A percentile compares a stretch with the other conserved stretches of the same genome.
Evolutionary conservation across 306 rosid genomes (phyloP).

Genomic region (Dryas alaskensis): DNA sequence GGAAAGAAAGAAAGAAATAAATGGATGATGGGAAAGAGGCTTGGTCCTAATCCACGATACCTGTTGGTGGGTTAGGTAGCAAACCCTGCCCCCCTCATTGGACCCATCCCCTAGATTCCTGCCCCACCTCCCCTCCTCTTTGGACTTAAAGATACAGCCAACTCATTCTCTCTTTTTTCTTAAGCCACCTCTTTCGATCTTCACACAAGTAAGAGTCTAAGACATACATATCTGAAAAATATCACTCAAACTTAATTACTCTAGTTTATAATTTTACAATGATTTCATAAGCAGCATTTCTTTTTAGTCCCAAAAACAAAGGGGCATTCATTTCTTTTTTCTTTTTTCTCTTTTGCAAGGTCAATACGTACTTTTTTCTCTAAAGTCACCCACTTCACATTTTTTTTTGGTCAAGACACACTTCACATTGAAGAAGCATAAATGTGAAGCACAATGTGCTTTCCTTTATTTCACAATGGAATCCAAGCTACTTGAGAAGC

Average conservation of each 20-base stretch:
- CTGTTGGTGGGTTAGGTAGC: constrained; percentile 99
- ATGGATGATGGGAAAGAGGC: constrained; percentile 66
- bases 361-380: neutral
- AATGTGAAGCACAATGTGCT: constrained; percentile 30
- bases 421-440: constrained; percentile 29
- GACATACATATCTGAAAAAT: neutral
- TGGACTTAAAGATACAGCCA: constrained; percentile 47
- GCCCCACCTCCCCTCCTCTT: constrained; percentile 41
- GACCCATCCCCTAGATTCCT: constrained; percentile 92
- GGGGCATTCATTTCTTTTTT: constrained; percentile 14
- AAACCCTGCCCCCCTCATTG: constrained; percentile 89
- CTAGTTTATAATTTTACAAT: constrained; percentile 9
- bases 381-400: constrained; percentile 38
- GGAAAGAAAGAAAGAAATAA: constrained; percentile 37
- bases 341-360: too few relatives aligned
- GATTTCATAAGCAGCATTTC: neutral
- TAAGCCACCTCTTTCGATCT: constrained; percentile 32
- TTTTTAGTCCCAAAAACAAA: constrained; percentile 6
- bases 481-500: constrained; percentile 31
- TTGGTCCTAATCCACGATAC: constrained; percentile 82
- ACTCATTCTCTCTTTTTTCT: constrained; percentile 54
- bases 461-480: constrained; percentile 36
- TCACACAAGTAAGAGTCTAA: neutral
- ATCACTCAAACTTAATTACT: neutral
- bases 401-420: constrained; percentile 8